Evolutionary conservation across 192 early-diverging fungal genomes (phyloP), one percentile per base, ranked within the genome.

Genomic region (Jimgerdemannia lactiflua): DNA sequence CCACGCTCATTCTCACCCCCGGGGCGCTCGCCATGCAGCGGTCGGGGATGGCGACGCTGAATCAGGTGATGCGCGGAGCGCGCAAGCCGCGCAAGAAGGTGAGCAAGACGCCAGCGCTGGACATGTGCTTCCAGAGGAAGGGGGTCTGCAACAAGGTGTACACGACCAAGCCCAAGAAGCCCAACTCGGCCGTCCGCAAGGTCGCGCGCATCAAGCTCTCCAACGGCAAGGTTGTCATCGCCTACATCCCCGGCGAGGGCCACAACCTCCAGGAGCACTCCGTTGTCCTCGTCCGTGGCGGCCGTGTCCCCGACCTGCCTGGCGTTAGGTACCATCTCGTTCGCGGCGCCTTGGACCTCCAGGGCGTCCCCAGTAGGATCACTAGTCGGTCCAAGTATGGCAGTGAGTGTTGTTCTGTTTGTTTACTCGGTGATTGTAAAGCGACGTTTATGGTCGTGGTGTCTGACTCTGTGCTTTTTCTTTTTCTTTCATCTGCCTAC

Each of bases 181-280:
- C 97, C 79, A 99, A 99, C 85, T 99, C 97, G 44, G 97, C 97
- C 43, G 92, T 93, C 81, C 93, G 97, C 75, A 96, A 97, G 80
- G 95, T 97, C 59, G 93, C 92, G 29, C 89, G 94, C 75, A 96
- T 99, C 64, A 92, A 94, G 67, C 84, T 99, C 69, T 94, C 95
- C n/a, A 96, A 94, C 69, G 95, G 94, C 42, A 95, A 96, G 80
- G 89, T 93, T 39, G 89, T 99, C 18, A 91, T 93, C 66, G 96
- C 96, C 17, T 98, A 99, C 86, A 99, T 99, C 84, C 96, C 96
- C 4, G 97, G 97, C 70, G 97, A 99, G 81, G 97, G 97, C 14
- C 97, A 99, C 87, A 98, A 97, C 77, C 84, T 99, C 76, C 96
- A 97, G 86, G 97, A 99, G 80, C 97, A 99, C 84, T 95, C 94